Evolutionary conservation across 192 early-diverging fungal species (phyloP).

Genomic region (Entomortierella parvispora): DNA sequence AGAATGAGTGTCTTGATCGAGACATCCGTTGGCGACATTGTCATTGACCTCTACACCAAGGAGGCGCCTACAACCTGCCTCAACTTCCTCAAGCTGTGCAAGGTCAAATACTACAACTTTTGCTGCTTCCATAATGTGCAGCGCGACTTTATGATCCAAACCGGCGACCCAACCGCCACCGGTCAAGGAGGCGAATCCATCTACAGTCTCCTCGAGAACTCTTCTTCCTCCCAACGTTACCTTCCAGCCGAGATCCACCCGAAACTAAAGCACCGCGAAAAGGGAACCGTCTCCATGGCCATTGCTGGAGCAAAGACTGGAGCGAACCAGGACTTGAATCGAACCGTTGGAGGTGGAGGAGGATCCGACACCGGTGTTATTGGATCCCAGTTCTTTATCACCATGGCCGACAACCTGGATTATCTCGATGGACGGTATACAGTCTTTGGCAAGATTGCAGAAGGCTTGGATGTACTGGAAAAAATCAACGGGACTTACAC

Average conservation of each 20-base stretch:
- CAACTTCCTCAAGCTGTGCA: constrained; percentile 93
- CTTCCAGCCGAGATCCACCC: constrained; percentile 85
- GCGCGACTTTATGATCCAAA: constrained; percentile 81
- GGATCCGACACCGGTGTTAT: constrained; percentile 56
- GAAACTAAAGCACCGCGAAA: constrained; percentile 79
- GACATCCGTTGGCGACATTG: constrained; percentile 90
- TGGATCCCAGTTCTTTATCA: constrained; percentile 92
- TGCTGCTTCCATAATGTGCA: constrained; percentile 83
- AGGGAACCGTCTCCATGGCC: constrained; percentile 85
- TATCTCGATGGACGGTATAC: constrained; percentile 87
- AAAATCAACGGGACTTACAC: constrained; percentile 75
- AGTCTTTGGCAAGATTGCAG: constrained; percentile 88
- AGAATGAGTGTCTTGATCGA: constrained; percentile 81
- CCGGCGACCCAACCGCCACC: constrained; percentile 79
- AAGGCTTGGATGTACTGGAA: constrained; percentile 90
- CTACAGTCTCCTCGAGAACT: constrained; percentile 67
- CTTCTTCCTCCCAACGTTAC: constrained; percentile 50
- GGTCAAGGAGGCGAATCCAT: constrained; percentile 77
- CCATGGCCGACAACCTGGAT: constrained; percentile 75
- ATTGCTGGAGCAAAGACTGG: constrained; percentile 56
- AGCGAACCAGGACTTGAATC: constrained; percentile 31
- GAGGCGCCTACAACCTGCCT: constrained; percentile 73
- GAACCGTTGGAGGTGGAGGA: constrained; percentile 8
- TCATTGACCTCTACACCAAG: constrained; percentile 85
- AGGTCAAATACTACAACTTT: constrained; percentile 90